These are phyloP conservation scores for Rosellinia necatrix DNA, from an alignment of 2,329 filamentous ascomycete species.

Conservation along the genomic window DNA sequence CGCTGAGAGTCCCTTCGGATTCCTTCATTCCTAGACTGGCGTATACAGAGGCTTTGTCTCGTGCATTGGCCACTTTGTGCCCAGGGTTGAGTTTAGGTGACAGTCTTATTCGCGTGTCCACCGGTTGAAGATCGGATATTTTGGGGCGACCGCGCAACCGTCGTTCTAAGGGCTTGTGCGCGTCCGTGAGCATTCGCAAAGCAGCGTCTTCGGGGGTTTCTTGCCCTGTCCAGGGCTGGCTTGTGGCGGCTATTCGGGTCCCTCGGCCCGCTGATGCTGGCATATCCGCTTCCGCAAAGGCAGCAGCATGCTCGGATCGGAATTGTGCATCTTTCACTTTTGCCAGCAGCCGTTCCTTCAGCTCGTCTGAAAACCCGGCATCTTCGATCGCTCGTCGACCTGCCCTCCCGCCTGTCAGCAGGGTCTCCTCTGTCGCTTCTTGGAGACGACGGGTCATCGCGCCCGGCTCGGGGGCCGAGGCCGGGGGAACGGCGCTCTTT, in stretches of 20 bases:
- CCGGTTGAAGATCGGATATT: conserved; percentile 49
- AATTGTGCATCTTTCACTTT: conserved; percentile 63
- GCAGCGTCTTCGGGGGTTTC: conserved; percentile 77
- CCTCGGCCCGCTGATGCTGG: conserved; percentile 67
- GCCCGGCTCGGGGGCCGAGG: conserved; percentile 41
- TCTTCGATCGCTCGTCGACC: conserved; percentile 65
- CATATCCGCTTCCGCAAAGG: conserved; percentile 55
- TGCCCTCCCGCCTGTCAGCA: conserved; percentile 62
- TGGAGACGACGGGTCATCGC: conserved; percentile 62
- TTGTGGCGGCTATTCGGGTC: conserved; percentile 69
- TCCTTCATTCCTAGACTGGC: conserved; percentile 52
- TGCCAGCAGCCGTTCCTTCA: conserved; percentile 61
- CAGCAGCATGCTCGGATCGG: conserved; percentile 52
- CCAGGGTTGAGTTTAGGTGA: conserved; percentile 48
- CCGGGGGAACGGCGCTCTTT: neutral
- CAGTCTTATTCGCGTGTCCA: conserved; percentile 57
- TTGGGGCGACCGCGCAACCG: conserved; percentile 53
- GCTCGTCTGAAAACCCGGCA: conserved; percentile 66
- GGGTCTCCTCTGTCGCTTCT: conserved; percentile 66
- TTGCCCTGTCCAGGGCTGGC: conserved; percentile 76
- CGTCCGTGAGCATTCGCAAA: conserved; percentile 82
- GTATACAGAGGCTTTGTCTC: conserved; percentile 62
- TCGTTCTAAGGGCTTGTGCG: conserved; percentile 69
- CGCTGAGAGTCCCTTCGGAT: conserved; percentile 61
- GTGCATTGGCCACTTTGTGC: conserved; percentile 56